A percentile compares a stretch with the other conserved stretches of the same genome.
phyloP scores from a whole-genome alignment of 179 eudicot genomes.

The Corrigiola litoralis region DNA sequence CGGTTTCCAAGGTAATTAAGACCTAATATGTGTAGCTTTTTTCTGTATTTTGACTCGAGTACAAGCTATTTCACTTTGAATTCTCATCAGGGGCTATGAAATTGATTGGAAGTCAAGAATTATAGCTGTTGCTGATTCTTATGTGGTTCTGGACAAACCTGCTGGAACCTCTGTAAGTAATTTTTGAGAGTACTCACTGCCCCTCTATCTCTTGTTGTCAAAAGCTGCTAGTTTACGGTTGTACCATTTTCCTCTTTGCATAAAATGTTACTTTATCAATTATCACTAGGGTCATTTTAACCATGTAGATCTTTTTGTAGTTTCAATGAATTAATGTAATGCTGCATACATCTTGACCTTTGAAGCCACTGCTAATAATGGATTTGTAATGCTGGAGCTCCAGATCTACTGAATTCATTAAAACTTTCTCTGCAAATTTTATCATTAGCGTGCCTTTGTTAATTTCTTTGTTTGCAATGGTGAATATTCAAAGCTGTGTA shows the following conservation, averaged over 20 bases:
- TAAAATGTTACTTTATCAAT: neutral
- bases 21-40: neutral
- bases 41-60: neutral
- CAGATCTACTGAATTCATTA: too few relatives aligned
- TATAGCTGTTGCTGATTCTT: constrained; percentile 68
- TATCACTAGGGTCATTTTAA: neutral
- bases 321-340: neutral
- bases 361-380: too few relatives aligned
- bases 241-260: neutral
- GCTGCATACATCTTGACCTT: neutral
- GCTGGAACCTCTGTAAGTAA: constrained; percentile 92
- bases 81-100: constrained; percentile 73
- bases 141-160: constrained; percentile 91
- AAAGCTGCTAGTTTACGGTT: neutral
- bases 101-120: constrained; percentile 92
- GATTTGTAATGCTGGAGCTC: too few relatives aligned
- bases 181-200: neutral
- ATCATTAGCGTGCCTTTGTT: too few relatives aligned
- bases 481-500: too few relatives aligned
- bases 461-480: too few relatives aligned
- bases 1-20: constrained; percentile 78
- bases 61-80: constrained; percentile 18
- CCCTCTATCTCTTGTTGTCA: neutral
- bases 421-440: too few relatives aligned
- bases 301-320: neutral